A percentile compares a stretch with the other conserved stretches of the same genome.
Evolutionary conservation across 129 eudicot species (phyloP).

Genomic region (Flaveria ramosissima): DNA sequence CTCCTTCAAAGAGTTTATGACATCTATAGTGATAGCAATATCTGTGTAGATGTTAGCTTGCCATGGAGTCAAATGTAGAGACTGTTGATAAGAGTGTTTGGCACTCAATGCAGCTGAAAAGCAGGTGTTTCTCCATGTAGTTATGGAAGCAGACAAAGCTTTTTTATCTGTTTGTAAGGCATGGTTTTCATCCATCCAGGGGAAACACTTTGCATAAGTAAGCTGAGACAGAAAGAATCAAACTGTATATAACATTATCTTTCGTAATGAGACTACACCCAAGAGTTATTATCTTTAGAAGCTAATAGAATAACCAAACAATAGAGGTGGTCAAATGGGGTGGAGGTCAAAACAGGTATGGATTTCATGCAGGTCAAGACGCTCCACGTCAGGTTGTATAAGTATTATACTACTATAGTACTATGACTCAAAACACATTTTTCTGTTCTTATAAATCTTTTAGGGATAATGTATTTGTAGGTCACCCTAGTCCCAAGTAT

Average conservation of each 20-base stretch:
- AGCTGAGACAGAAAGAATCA: slow-evolving; percentile 56
- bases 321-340: slow-evolving; percentile 1
- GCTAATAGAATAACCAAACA: not conserved
- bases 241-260: slow-evolving; percentile 8
- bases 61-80: slow-evolving; percentile 93
- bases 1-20: slow-evolving; percentile 53
- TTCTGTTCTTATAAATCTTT: not conserved
- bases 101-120: slow-evolving; percentile 69
- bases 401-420: not conserved
- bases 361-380: slow-evolving; percentile 1
- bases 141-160: slow-evolving; percentile 60
- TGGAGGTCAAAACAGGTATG: not conserved
- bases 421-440: not conserved
- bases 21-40: slow-evolving; percentile 73
- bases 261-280: slow-evolving; percentile 13
- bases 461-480: not conserved
- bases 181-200: slow-evolving; percentile 77
- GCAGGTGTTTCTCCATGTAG: slow-evolving; percentile 69
- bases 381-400: not conserved
- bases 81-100: slow-evolving; percentile 75
- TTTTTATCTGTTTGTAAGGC: slow-evolving; percentile 44
- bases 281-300: not conserved
- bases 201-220: slow-evolving; percentile 79
- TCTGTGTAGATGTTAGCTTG: slow-evolving; percentile 86
- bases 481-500: not conserved